phyloP scores from a whole-genome alignment of 495 filamentous ascomycete genomes.

The Tuber borchii region DNA sequence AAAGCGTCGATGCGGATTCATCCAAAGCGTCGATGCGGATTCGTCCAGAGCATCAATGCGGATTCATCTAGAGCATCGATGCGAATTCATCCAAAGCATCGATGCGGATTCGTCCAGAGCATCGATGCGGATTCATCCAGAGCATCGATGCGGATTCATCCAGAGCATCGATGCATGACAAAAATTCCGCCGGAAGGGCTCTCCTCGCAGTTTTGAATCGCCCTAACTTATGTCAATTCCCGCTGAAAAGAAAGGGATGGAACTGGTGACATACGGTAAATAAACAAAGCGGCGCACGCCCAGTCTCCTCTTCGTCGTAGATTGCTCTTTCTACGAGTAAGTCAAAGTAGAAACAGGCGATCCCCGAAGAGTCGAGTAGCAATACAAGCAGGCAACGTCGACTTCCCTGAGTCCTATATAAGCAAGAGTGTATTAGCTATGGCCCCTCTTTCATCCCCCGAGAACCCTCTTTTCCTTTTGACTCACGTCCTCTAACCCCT shows the following conservation, averaged over 20 bases:
- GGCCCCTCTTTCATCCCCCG: neutral
- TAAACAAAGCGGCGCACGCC: neutral
- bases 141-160: neutral
- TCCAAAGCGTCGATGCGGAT: too few relatives aligned
- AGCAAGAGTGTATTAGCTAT: neutral
- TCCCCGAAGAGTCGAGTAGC: neutral
- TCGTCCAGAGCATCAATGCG: too few relatives aligned
- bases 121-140: neutral
- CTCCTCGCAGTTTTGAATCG: neutral
- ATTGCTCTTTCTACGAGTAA: slow-evolving; percentile 2
- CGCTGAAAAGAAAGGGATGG: neutral
- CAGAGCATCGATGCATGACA: too few relatives aligned
- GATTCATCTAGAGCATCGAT: too few relatives aligned
- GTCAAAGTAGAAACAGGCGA: neutral
- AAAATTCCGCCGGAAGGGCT: neutral
- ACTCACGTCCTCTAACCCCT: neutral
- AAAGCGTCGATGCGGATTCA: too few relatives aligned
- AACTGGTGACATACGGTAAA: neutral
- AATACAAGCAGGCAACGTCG: neutral
- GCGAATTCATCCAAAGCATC: too few relatives aligned
- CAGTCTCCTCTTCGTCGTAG: neutral
- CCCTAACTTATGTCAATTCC: neutral
- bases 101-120: too few relatives aligned
- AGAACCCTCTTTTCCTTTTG: neutral
- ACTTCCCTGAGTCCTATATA: neutral